phyloP scores from a whole-genome alignment of 306 rosid species.

The Senna siamea region DNA sequence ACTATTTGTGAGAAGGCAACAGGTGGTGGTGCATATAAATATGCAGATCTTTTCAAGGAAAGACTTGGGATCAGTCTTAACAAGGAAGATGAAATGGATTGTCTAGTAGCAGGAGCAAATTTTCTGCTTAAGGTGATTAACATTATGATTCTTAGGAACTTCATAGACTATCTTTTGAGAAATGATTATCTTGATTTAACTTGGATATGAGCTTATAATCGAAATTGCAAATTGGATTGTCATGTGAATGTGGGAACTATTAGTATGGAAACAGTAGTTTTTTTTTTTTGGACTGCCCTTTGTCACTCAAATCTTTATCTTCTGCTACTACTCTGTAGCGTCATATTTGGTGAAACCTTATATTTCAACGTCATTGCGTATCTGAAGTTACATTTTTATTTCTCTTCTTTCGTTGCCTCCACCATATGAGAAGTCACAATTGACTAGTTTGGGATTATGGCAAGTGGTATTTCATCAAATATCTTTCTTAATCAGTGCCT shows the following conservation, averaged over 20 bases:
- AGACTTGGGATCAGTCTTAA: constrained; percentile 71
- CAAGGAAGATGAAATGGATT: constrained; percentile 95
- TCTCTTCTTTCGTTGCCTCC: background rate
- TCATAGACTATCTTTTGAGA: background rate
- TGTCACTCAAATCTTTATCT: background rate
- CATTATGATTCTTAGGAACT: background rate
- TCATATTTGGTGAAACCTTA: background rate
- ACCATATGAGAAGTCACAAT: background rate
- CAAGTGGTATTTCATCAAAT: background rate
- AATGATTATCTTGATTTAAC: background rate
- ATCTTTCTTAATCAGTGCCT: background rate
- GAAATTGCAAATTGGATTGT: background rate
- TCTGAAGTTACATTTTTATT: background rate
- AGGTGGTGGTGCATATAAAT: constrained; percentile 90
- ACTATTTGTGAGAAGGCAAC: constrained; percentile 76
- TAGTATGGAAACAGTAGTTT: no score
- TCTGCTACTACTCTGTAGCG: background rate
- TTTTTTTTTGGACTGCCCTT: background rate
- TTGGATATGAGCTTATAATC: background rate
- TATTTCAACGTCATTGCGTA: background rate
- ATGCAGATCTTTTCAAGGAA: constrained; percentile 83
- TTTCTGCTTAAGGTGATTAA: constrained; percentile 88
- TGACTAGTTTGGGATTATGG: background rate
- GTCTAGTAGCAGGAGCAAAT: constrained; percentile 96
- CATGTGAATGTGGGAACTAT: background rate